Conservation (phyloP, 2,329 filamentous ascomycete species). For the Lachnellula willkommii region DNA sequence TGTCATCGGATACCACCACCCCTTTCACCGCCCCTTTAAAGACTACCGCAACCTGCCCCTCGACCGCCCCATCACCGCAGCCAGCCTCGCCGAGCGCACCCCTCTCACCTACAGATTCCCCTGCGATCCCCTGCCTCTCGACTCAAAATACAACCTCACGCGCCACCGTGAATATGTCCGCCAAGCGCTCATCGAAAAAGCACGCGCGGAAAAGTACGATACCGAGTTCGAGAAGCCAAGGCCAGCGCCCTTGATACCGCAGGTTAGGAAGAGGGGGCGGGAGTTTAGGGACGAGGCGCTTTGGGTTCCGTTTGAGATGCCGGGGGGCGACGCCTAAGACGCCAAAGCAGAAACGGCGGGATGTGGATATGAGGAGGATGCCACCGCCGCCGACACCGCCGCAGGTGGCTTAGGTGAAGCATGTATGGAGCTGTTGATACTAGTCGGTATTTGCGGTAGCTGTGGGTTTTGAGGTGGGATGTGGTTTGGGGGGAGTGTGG, state of each 20-base stretch:
- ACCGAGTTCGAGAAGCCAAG: slow-evolving; percentile 1
- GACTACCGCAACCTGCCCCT: background rate
- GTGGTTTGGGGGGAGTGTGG: too few relatives aligned
- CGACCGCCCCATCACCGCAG: background rate
- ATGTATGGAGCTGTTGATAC: background rate
- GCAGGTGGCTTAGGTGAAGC: background rate
- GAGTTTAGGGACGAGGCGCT: background rate
- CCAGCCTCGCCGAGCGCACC: background rate
- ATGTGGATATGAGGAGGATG: background rate
- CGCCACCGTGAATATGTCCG: background rate
- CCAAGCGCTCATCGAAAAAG: background rate
- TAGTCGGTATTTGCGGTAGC: background rate
- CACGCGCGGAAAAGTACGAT: background rate
- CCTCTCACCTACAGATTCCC: background rate
- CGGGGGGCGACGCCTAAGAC: background rate
- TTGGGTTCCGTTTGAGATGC: background rate
- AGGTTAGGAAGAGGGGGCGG: background rate
- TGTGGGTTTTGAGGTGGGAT: background rate
- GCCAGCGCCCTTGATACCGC: background rate
- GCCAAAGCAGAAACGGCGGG: background rate
- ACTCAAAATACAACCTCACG: background rate
- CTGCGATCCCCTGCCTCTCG: background rate
- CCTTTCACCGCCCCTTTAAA: background rate
- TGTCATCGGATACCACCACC: too few relatives aligned
- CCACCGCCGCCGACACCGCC: background rate